Percentiles rank a stretch among this genome's conserved stretches.
Evolutionary conservation across 2,329 filamentous ascomycete species (phyloP).

Genomic region (Alternaria tenuissima): DNA sequence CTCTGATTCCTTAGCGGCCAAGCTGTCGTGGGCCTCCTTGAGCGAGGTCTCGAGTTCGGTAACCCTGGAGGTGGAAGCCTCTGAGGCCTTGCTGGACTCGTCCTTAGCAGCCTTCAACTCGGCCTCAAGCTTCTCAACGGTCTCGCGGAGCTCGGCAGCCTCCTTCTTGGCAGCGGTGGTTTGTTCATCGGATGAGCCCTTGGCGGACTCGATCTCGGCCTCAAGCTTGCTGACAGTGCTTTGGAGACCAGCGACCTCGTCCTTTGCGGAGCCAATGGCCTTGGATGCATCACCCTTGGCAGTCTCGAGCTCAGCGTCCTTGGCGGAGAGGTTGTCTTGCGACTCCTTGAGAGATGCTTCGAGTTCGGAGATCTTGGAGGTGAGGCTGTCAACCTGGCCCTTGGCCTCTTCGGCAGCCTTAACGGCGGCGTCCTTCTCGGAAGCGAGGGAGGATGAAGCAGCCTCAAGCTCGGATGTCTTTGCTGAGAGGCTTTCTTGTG

Average conservation of each 20-base stretch:
- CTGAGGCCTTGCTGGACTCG: slow-evolving; percentile 28
- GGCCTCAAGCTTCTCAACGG: slow-evolving; percentile 23
- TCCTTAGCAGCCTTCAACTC: slow-evolving; percentile 26
- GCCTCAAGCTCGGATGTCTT: slow-evolving; percentile 36
- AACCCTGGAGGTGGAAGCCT: slow-evolving; percentile 32
- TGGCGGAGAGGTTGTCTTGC: slow-evolving; percentile 31
- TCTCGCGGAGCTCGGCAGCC: slow-evolving; percentile 20
- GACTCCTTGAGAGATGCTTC: slow-evolving; percentile 35
- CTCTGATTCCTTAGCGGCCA: slow-evolving; percentile 34
- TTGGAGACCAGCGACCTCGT: slow-evolving; percentile 33
- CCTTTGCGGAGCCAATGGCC: slow-evolving; percentile 27
- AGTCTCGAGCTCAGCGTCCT: slow-evolving; percentile 32
- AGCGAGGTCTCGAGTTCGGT: slow-evolving; percentile 34
- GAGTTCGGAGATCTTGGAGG: slow-evolving; percentile 38
- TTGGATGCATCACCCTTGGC: slow-evolving; percentile 25
- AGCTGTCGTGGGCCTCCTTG: slow-evolving; percentile 26
- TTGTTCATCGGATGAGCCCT: slow-evolving; percentile 26
- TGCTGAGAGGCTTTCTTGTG: slow-evolving; percentile 31
- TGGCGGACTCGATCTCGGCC: slow-evolving; percentile 23
- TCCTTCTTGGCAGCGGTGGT: slow-evolving; percentile 23
- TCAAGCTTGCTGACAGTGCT: slow-evolving; percentile 41
- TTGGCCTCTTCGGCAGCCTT: slow-evolving; percentile 38
- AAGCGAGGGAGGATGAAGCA: slow-evolving; percentile 26
- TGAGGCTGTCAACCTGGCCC: slow-evolving; percentile 31
- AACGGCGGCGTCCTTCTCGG: slow-evolving; percentile 32